phyloP scores from a whole-genome alignment of 106 monocot genomes.

The Allium sativum region DNA sequence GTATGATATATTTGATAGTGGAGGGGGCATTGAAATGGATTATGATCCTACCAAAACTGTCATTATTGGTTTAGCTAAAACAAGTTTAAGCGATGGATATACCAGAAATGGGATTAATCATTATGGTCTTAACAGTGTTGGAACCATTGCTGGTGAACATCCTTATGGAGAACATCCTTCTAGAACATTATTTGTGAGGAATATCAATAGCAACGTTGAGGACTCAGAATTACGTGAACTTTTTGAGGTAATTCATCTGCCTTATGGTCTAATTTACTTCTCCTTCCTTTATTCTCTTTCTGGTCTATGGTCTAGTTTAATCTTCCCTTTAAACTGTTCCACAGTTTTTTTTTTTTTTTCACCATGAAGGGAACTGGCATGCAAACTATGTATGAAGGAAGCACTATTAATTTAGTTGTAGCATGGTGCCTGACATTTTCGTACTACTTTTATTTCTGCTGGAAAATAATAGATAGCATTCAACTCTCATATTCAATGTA shows the following conservation, averaged over 20 bases:
- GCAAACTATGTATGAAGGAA: too few relatives aligned
- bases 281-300: not conserved
- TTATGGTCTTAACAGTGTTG: constrained; percentile 46
- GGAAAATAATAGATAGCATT: not conserved
- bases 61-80: constrained; percentile 28
- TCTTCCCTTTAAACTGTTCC: not conserved
- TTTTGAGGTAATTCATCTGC: constrained; percentile 49
- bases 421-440: too few relatives aligned
- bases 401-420: too few relatives aligned
- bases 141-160: constrained; percentile 70
- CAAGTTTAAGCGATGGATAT: constrained; percentile 40
- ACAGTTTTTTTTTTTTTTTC: too few relatives aligned
- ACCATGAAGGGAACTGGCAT: too few relatives aligned
- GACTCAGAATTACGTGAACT: constrained; percentile 70
- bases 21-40: constrained; percentile 78
- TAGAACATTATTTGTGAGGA: constrained; percentile 83
- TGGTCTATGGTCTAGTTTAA: not conserved
- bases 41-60: constrained; percentile 46
- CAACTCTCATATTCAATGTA: not conserved
- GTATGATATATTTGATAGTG: constrained; percentile 69
- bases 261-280: not conserved
- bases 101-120: constrained; percentile 34
- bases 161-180: constrained; percentile 93
- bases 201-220: constrained; percentile 88
- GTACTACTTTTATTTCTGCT: too few relatives aligned